Base-by-base conservation (phyloP, 2,329 filamentous ascomycete species). In the Xylaria sp. region DNA sequence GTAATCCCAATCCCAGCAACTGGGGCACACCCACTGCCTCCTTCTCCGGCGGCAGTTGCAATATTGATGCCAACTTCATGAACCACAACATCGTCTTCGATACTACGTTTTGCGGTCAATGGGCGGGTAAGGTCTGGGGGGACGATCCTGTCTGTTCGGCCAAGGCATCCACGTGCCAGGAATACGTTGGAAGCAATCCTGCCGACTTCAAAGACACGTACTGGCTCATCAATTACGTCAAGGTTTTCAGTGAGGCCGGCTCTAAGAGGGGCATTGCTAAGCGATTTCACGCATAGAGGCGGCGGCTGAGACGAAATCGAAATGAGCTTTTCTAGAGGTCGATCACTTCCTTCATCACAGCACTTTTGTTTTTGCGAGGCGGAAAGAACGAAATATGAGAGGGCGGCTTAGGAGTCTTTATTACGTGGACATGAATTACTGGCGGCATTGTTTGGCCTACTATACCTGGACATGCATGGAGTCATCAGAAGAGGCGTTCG, bases 101-200 rank as follows among this genome's bases (percentile, higher is more conserved):
- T 81, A 96, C 90, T 0, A 92, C 92, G 5, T 93, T 97, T 79
- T 98, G 94, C 79, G 94, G 94, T 21, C 88, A 91, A 76, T 97
- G 94, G 94, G 94, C 94, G 7, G 93, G 93, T 27, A 78, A 82
- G 50, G 88, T 90, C 39, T 97, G 92, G 90, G 75, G 76, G 57
- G 75, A 78, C 36, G 85, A 89, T 68, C 69, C 80, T 4, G 84
- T 86, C 51, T 94, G 92, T 79, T 81, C 85, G 1, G 80, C 85
- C 48, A 83, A 88, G 72, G 92, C 88, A 0, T 69, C 80, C 47
- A 90, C 89, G 0, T 97, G 94, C 82, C 77, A 89, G 32, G 87
- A 88, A 27, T 97, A 89, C 78, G 94, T 97, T 24, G 84, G 84
- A 63, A 82, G 86, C 73, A 92, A 94, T 79, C 92, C 93, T 0